Evolutionary conservation across 257 asterid species (phyloP).

Genomic region (Ilex aquifolium): DNA sequence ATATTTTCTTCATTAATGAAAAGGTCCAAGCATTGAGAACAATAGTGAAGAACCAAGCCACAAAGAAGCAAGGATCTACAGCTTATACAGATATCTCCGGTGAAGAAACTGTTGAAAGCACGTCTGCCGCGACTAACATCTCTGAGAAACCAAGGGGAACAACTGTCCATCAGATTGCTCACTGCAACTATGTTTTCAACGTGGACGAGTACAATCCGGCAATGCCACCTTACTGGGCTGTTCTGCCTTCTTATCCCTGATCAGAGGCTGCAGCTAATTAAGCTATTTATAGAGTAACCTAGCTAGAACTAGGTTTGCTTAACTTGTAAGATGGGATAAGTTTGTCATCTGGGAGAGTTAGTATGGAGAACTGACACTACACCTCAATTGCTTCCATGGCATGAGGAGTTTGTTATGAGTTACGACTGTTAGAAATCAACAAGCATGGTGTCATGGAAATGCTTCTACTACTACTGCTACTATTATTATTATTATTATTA

Average conservation of each 20-base stretch:
- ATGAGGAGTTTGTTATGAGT: no score
- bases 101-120: slow-evolving; percentile 88
- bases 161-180: slow-evolving; percentile 34
- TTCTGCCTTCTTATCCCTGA: slow-evolving; percentile 48
- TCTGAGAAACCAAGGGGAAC: slow-evolving; percentile 27
- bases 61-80: slow-evolving; percentile 57
- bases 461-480: no score
- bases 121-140: slow-evolving; percentile 40
- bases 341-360: no score
- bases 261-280: not conserved
- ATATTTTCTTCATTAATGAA: no score
- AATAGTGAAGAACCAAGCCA: slow-evolving; percentile 62
- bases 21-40: slow-evolving; percentile 81
- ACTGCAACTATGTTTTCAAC: slow-evolving; percentile 56
- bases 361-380: no score
- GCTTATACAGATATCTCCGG: slow-evolving; percentile 65
- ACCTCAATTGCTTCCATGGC: no score
- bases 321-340: no score
- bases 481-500: no score
- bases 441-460: no score
- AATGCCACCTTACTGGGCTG: slow-evolving; percentile 61
- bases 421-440: no score
- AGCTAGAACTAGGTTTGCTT: no score
- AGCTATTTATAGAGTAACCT: not conserved
- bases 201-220: slow-evolving; percentile 50